Percentiles rank a stretch among this genome's conserved stretches.
Evolutionary conservation across 2,329 filamentous ascomycete genomes (phyloP).

Genomic region (Aureobasidium leucospermi): DNA sequence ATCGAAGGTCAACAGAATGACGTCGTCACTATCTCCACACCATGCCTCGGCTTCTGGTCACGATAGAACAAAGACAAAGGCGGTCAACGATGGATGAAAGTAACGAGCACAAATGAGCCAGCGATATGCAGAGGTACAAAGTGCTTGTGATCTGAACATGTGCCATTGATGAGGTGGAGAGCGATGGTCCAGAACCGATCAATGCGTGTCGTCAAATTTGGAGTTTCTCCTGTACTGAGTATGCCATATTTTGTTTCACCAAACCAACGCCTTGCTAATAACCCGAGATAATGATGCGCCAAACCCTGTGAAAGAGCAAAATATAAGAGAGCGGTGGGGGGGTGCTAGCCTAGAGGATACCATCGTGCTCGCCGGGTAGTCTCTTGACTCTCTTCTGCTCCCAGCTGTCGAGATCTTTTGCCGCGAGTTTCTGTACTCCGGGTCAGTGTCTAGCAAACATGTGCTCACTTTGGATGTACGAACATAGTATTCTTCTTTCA

Average conservation of each 20-base stretch:
- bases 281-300: neutral
- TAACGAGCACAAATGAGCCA: neutral
- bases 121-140: neutral
- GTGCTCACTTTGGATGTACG: constrained; percentile 31
- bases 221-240: neutral
- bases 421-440: constrained; percentile 59
- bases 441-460: constrained; percentile 7
- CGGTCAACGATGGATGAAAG: neutral
- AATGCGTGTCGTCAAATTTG: neutral
- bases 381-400: constrained; percentile 92
- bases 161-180: neutral
- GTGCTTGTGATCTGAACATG: neutral
- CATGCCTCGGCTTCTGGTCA: neutral
- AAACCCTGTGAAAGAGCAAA: neutral
- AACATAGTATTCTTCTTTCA: constrained; percentile 83
- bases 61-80: neutral
- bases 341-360: constrained; percentile 51
- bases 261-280: constrained; percentile 11
- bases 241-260: neutral
- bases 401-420: constrained; percentile 92
- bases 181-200: neutral
- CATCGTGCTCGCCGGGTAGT: constrained; percentile 83
- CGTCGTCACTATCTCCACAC: neutral
- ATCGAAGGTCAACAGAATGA: neutral
- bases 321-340: neutral